Evolutionary conservation across 345 rosid species (phyloP), one percentile per base, ranked within the genome.

Genomic region (Erucastrum elatum): DNA sequence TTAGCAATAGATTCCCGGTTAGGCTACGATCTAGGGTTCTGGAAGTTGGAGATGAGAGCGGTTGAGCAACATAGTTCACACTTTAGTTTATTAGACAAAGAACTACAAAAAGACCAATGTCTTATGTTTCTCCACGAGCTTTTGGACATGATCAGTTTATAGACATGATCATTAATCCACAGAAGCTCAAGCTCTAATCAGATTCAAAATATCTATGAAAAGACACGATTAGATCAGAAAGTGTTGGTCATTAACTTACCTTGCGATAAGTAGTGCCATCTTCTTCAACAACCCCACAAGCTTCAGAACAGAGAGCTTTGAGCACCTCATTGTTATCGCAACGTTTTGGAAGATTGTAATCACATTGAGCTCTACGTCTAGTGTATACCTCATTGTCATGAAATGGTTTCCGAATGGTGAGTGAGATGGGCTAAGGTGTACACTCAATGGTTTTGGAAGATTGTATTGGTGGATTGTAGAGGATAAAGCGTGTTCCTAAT

Each of bases 251-350:
- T 12, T 8, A 31, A 56, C 5, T 29, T 0, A 95, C 99, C 97
- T 91, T 95, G 53, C 97, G 97, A 71, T 91, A 95, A 46, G 99
- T 90, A 55, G 94, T 93, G 51, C 99, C 97, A 65, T 95, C 99
- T 69, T 93, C 94, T 66, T 95, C 98, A 62, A 95, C 98, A 69
- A 91, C 79, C 99, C 99, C 93, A 46, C 99, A 98, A 83, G 97
- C 93, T 79, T 93, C 99, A 13, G 78, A 56, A 73, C 98, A 95
- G n/a, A 95, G 91, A 34, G 98, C 96, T 66, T 91, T 95, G 62
- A 95, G 83, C 3, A 93, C 99, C 69, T 93, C 98, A 68, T 93
- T 92, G 69, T 91, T 94, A 77, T 94, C 98, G 27, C 98, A 94
- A 84, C 92, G 96, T 71, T 94, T 94, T 8, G 99, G 99, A 71